Percentiles rank a stretch among this genome's conserved stretches.
phyloP scores from a whole-genome alignment of 1,284 basidiomycete genomes.

The Amylostereum areolatum region DNA sequence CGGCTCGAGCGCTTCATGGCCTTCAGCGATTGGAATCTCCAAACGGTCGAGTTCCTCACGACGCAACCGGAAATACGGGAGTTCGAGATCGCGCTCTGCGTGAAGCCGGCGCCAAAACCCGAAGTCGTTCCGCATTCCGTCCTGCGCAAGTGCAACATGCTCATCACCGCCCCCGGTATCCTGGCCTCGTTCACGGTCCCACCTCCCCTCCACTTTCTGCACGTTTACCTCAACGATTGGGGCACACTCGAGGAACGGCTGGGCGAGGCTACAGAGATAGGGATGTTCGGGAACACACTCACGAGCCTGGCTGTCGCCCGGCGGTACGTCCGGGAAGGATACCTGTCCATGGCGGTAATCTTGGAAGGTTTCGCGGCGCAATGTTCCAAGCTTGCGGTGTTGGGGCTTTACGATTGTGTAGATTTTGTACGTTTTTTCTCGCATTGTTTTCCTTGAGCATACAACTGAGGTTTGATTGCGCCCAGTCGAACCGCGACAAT shows the following conservation, averaged over 20 bases:
- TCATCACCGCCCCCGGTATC: neutral
- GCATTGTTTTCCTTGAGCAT: neutral
- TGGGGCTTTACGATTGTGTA: neutral
- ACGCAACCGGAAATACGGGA: neutral
- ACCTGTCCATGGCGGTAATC: neutral
- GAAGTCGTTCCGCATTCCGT: no score
- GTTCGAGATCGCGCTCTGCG: neutral
- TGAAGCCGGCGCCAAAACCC: no score
- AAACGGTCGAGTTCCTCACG: neutral
- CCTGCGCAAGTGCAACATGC: neutral
- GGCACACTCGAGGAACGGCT: neutral
- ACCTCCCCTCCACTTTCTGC: neutral
- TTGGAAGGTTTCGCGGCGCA: neutral
- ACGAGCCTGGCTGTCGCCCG: neutral
- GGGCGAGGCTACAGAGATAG: neutral
- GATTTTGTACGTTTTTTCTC: neutral
- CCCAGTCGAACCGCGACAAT: neutral
- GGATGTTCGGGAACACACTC: neutral
- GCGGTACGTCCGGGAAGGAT: neutral
- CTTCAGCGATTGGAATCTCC: neutral
- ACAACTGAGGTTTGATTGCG: no score
- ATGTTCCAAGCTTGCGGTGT: neutral
- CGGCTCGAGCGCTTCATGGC: neutral
- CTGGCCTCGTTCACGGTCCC: neutral
- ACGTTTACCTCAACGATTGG: neutral